Base-by-base conservation (phyloP, 2,329 filamentous ascomycete species). In the Metarhizium album region DNA sequence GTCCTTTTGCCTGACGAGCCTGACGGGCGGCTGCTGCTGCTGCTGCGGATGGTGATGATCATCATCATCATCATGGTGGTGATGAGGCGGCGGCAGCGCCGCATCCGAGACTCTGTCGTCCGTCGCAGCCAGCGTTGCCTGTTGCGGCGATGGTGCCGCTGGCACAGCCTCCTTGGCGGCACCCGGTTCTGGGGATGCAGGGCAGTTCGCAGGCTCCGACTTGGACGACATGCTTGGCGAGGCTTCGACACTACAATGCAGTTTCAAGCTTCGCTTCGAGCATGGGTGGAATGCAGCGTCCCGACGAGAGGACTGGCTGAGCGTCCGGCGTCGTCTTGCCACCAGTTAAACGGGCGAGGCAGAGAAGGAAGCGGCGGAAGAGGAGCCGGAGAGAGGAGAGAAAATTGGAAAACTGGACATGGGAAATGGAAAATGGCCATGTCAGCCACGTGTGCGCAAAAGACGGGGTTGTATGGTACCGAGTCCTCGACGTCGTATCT, bases 1-100 rank as follows among this genome's bases (percentile, higher is more conserved):
- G 14, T 47, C 38, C 20, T 48, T 43, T 0, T 27, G 43, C 20
- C 53, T 60, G 11, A 55, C 47, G 6, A 62, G 52, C 3, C 49
- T 54, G 2, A 60, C 51, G 2, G 23, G 45, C 20, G 52, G 48
- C 24, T 3, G 9, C 45, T 23, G 45, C 22, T 31, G 35, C 18
- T 48, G 52, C n/a, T n/a, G n/a, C n/a, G n/a, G n/a, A n/a, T n/a
- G n/a, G n/a, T n/a, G n/a, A n/a, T n/a, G n/a, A n/a, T n/a, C n/a
- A n/a, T n/a, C n/a, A n/a, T n/a, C n/a, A n/a, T n/a, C n/a, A n/a
- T n/a, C n/a, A n/a, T n/a, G n/a, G n/a, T n/a, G n/a, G n/a, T n/a
- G n/a, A n/a, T n/a, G n/a, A n/a, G n/a, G n/a, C n/a, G n/a, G n/a
- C n/a, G n/a, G n/a, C n/a, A n/a, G n/a, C n/a, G n/a, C n/a, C n/a